Evolutionary conservation across 768 basidiomycete genomes (phyloP).

Genomic region (Mycena crocata): DNA sequence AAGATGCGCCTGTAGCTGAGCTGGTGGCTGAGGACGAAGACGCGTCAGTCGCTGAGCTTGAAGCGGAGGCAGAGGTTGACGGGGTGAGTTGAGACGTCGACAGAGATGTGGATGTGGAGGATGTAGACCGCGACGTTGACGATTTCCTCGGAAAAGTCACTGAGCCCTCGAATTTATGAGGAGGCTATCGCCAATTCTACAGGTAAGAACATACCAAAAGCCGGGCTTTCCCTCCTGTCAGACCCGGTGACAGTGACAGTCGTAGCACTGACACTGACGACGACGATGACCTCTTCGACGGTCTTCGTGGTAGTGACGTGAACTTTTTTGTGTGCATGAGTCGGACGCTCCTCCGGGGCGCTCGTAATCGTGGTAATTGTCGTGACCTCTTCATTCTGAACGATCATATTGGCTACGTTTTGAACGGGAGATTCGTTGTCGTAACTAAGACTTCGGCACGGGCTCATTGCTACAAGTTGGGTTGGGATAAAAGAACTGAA

Average conservation of each 20-base stretch:
- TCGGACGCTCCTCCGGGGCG: neutral
- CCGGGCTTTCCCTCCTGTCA: neutral
- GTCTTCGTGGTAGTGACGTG: neutral
- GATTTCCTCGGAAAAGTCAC: too few species aligned
- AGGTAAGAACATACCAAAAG: constrained; percentile 2
- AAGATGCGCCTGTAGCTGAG: neutral
- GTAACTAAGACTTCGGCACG: neutral
- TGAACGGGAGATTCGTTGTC: neutral
- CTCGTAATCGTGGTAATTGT: neutral
- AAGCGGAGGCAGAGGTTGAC: neutral
- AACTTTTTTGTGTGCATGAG: neutral
- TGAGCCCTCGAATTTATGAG: neutral
- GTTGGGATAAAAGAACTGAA: neutral
- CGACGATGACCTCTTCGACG: constrained; percentile 8
- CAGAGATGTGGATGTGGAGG: neutral
- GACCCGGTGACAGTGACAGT: neutral
- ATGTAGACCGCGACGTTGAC: neutral
- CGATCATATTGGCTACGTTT: too few species aligned
- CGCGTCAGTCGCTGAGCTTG: neutral
- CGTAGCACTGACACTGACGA: neutral
- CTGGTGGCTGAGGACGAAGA: neutral
- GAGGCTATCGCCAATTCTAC: neutral
- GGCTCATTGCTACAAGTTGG: constrained; percentile 1
- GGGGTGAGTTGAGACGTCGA: neutral
- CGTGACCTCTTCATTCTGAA: constrained; percentile 1